Evolutionary conservation across 805 yeast genomes (phyloP).

Genomic region (Saccharomycopsis babjevae): DNA sequence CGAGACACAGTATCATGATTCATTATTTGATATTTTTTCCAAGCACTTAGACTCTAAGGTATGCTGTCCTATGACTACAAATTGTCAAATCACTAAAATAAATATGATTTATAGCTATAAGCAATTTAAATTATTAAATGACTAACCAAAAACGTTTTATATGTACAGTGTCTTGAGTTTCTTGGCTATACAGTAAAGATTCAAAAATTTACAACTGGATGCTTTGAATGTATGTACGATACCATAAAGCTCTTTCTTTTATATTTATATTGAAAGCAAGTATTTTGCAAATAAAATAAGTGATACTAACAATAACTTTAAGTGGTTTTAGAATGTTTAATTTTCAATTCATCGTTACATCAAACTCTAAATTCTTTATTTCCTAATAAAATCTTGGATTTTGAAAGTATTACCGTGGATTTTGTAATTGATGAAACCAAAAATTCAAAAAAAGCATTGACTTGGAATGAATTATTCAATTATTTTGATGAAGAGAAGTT

Average conservation of each 20-base stretch:
- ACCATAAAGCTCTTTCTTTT: neutral
- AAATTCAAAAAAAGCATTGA: neutral
- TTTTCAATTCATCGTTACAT: neutral
- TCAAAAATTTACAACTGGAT: neutral
- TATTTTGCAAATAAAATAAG: neutral
- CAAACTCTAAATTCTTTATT: neutral
- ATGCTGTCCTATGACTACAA: neutral
- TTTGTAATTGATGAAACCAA: neutral
- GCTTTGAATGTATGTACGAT: neutral
- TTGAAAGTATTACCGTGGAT: neutral
- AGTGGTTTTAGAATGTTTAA: neutral
- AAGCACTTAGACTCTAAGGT: neutral
- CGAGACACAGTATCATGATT: neutral
- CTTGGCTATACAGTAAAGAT: neutral
- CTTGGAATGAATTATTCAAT: neutral
- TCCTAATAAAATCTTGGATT: neutral
- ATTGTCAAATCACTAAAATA: no score
- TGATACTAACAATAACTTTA: neutral
- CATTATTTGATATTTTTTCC: neutral
- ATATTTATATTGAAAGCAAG: neutral
- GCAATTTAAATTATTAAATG: no score
- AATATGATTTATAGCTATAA: no score
- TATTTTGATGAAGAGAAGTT: neutral
- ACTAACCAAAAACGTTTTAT: no score
- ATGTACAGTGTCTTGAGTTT: neutral